Evolutionary conservation across 1,284 basidiomycete species (phyloP).

Genomic region (Pseudozyma hubeiensis): DNA sequence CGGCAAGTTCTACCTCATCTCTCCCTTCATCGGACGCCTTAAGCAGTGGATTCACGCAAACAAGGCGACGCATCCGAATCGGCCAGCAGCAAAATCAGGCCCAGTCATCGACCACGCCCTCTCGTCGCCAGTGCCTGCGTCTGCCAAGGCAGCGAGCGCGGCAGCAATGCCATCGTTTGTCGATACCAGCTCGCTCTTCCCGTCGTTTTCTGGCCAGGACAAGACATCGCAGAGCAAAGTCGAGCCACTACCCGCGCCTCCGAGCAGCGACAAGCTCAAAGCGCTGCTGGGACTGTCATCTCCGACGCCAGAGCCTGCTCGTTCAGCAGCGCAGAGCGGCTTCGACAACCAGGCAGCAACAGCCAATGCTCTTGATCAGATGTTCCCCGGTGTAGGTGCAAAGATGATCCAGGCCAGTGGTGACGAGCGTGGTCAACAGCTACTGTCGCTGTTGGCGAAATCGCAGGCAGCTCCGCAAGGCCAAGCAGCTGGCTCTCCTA

Average conservation of each 20-base stretch:
- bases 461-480: slow-evolving; percentile 18
- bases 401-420: slow-evolving; percentile 51
- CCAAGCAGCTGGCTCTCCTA: slow-evolving; percentile 2
- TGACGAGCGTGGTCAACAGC: slow-evolving; percentile 48
- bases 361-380: slow-evolving; percentile 13
- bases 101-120: slow-evolving; percentile 18
- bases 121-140: slow-evolving; percentile 12
- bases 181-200: slow-evolving; percentile 43
- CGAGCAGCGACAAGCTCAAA: slow-evolving; percentile 54
- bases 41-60: slow-evolving; percentile 66
- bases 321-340: background rate
- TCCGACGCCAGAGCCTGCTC: slow-evolving; percentile 28
- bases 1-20: slow-evolving; percentile 92
- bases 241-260: slow-evolving; percentile 45
- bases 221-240: slow-evolving; percentile 19
- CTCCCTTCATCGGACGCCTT: slow-evolving; percentile 81
- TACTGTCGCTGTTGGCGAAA: slow-evolving; percentile 47
- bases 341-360: slow-evolving; percentile 8
- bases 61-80: slow-evolving; percentile 52
- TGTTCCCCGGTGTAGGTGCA: slow-evolving; percentile 42
- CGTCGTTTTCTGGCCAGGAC: slow-evolving; percentile 30
- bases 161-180: slow-evolving; percentile 36
- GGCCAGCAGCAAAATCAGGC: slow-evolving; percentile 20
- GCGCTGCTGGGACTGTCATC: slow-evolving; percentile 50
- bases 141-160: slow-evolving; percentile 13